Base-by-base conservation (phyloP, 805 yeast genomes). In the Osmozyma mogii region DNA sequence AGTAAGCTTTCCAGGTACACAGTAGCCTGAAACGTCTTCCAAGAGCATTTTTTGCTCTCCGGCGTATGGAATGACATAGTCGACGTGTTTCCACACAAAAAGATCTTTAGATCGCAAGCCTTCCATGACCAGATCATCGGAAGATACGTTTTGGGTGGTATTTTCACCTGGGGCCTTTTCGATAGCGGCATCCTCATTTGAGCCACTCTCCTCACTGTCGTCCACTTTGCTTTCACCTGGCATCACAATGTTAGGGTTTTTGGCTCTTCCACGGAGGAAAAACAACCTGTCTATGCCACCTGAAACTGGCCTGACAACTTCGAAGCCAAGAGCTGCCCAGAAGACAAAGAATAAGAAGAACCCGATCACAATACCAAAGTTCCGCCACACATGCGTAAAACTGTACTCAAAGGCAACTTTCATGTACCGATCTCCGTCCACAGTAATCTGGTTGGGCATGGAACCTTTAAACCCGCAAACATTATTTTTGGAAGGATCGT, bases 341-440 rank as follows among this genome's bases (percentile, higher is more conserved):
- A 19, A 23, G n/a, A 37, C 40, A 33, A 35, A 18, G 37, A 38
- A 36, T 14, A 40, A 9, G 15, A 40, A 25, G 30, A 40, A 38
- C n/a, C 67, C 70, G 33, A 72, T 45, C 29, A 69, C 58, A 31
- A 65, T 52, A 43, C 70, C 70, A 48, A 67, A 57, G 45, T 65
- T 64, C 41, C 68, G 58, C 71, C 70, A 65, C 35, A 61, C 66
- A 32, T 65, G 68, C 14, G 48, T 45, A 45, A 52, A 65, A n/a
- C 46, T 35, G 38, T 60, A 61, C 25, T 54, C 51, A 38, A 41
- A 65, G 8, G 58, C 47, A 14, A 44, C 36, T 10, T 31, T 24
- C 11, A 63, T 30, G 32, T 61, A 63, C 16, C 43, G 42, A 38
- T 61, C 68, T 33, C 68, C 60, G n/a, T 32, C 36, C 8, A 40